Evolutionary conservation across 495 filamentous ascomycete genomes (phyloP).

Genomic region (Geoglossum glabrum): DNA sequence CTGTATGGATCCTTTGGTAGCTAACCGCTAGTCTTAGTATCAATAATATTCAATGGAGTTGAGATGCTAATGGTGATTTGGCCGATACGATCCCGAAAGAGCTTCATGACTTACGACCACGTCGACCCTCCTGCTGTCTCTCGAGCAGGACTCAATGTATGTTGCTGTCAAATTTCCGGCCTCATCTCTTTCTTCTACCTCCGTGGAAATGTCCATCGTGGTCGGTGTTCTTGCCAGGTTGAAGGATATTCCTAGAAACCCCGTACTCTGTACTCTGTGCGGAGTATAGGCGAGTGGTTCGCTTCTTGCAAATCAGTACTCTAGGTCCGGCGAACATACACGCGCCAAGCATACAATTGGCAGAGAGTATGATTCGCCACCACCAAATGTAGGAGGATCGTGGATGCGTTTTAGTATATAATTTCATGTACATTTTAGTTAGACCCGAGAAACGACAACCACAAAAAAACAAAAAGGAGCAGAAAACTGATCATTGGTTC

Average conservation of each 20-base stretch:
- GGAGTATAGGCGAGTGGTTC: not conserved
- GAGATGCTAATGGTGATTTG: too few relatives aligned
- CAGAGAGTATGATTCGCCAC: too few relatives aligned
- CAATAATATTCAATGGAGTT: not conserved
- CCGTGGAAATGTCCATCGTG: not conserved
- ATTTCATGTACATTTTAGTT: too few relatives aligned
- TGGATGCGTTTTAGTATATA: too few relatives aligned
- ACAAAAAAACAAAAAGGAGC: not conserved
- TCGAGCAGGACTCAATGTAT: slow-evolving; percentile 1
- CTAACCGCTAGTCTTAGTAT: slow-evolving; percentile 3
- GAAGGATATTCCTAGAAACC: not conserved
- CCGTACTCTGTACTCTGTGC: too few relatives aligned
- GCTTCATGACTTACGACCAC: slow-evolving; percentile 14
- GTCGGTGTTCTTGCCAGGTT: not conserved
- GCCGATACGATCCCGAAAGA: not conserved
- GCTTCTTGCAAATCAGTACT: too few relatives aligned
- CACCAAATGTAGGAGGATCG: too few relatives aligned
- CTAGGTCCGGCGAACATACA: too few relatives aligned
- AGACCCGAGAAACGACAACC: too few relatives aligned
- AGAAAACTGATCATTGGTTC: not conserved
- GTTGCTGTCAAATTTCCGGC: slow-evolving; percentile 5
- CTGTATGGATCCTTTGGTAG: slow-evolving; percentile 7
- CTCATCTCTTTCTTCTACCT: not conserved
- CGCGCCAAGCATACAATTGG: too few relatives aligned
- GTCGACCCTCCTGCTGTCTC: slow-evolving; percentile 12